phyloP scores from a whole-genome alignment of 2,329 filamentous ascomycete genomes.

The Akanthomyces uredinophilus region DNA sequence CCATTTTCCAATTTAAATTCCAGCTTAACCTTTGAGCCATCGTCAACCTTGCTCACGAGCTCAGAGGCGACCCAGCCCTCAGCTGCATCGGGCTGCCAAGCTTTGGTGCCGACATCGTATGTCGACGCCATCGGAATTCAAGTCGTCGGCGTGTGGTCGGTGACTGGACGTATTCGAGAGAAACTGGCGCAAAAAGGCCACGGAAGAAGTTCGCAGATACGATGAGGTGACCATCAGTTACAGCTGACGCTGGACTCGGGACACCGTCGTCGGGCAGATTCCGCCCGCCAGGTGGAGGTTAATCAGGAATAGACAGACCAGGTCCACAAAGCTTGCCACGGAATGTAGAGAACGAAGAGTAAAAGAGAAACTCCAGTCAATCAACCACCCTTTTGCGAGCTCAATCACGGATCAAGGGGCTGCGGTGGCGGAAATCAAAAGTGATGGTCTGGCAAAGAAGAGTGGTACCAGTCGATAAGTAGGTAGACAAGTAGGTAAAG shows the following conservation, averaged over 20 bases:
- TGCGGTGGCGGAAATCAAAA: slow-evolving; percentile 3
- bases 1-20: slow-evolving; percentile 89
- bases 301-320: slow-evolving; percentile 1
- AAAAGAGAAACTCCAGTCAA: background rate
- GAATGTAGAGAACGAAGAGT: background rate
- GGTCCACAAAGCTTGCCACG: slow-evolving; percentile 3
- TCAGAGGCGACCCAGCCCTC: slow-evolving; percentile 98
- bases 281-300: background rate
- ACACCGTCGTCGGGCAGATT: slow-evolving; percentile 3
- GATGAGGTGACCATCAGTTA: slow-evolving; percentile 4
- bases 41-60: slow-evolving; percentile 75
- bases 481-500: slow-evolving; percentile 1
- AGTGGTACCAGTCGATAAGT: slow-evolving; percentile 1
- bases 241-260: background rate
- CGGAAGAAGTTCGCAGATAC: background rate
- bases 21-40: slow-evolving; percentile 82
- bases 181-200: background rate
- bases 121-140: slow-evolving; percentile 73
- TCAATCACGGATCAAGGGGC: slow-evolving; percentile 7
- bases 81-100: slow-evolving; percentile 93
- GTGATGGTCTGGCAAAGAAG: slow-evolving; percentile 1
- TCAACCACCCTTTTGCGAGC: slow-evolving; percentile 1
- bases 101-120: slow-evolving; percentile 94
- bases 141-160: background rate
- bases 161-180: background rate